These are phyloP conservation scores for Rhizophlyctis rosea DNA, from an alignment of 192 early-diverging fungal species.

Conservation along the genomic window DNA sequence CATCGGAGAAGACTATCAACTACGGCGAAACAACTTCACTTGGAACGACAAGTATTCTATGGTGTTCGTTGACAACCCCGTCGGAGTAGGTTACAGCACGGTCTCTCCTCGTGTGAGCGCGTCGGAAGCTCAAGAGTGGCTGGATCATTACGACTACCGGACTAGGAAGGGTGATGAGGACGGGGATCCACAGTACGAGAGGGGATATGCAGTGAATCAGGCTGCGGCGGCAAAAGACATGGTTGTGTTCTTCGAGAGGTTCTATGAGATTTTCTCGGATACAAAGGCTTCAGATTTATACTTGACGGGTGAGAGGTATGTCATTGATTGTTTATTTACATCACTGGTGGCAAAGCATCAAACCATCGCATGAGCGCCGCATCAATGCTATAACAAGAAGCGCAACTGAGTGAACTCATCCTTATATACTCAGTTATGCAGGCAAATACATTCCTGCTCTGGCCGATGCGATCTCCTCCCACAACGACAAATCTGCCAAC, in stretches of 20 bases:
- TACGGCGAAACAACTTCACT: constrained; percentile 45
- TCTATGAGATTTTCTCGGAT: constrained; percentile 67
- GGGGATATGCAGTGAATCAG: constrained; percentile 73
- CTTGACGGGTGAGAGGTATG: constrained; percentile 65
- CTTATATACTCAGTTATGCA: no score
- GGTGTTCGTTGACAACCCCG: constrained; percentile 80
- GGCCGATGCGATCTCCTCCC: constrained; percentile 56
- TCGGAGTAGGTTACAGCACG: constrained; percentile 64
- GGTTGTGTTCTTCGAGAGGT: constrained; percentile 64
- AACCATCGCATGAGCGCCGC: constrained; percentile 25
- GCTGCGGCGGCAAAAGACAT: constrained; percentile 67
- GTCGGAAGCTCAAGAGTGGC: not conserved
- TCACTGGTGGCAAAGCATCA: no score
- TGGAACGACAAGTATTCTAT: constrained; percentile 74
- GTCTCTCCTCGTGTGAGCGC: constrained; percentile 14
- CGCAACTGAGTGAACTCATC: not conserved
- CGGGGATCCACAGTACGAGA: constrained; percentile 1
- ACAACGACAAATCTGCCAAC: constrained; percentile 42
- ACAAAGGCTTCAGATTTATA: constrained; percentile 57
- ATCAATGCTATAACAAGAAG: not conserved
- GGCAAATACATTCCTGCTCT: constrained; percentile 75
- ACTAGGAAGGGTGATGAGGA: constrained; percentile 9
- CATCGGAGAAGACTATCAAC: constrained; percentile 46
- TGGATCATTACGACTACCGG: not conserved
- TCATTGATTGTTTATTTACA: no score